Conservation (phyloP, 1,284 basidiomycete species). For the Irpex sp. region DNA sequence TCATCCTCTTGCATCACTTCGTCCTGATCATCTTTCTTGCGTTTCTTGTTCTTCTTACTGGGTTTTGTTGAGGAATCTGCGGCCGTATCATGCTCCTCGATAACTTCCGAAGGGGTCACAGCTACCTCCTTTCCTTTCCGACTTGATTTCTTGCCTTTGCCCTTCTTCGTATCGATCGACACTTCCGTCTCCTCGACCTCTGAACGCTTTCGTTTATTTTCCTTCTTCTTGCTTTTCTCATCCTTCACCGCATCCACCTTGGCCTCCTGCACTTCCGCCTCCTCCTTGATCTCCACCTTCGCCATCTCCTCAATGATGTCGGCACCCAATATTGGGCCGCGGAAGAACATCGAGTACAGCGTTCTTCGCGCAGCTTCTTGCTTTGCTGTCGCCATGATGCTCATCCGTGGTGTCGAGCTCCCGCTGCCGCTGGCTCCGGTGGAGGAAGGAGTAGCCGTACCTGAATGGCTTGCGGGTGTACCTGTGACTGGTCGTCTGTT, state of each 20-base stretch:
- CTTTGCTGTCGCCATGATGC: conserved; percentile 65
- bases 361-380: conserved; percentile 71
- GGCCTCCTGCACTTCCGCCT: conserved; percentile 10
- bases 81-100: conserved; percentile 1
- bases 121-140: conserved; percentile 11
- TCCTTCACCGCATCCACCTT: conserved; percentile 9
- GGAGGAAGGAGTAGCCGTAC: conserved; percentile 41
- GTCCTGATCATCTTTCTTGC: not conserved
- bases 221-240: conserved; percentile 8
- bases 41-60: conserved; percentile 10
- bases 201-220: conserved; percentile 15
- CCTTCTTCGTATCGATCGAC: conserved; percentile 1
- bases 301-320: conserved; percentile 28
- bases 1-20: not conserved
- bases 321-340: conserved; percentile 62
- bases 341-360: conserved; percentile 80
- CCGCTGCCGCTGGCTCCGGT: conserved; percentile 25
- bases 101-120: not conserved
- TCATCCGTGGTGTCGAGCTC: conserved; percentile 35
- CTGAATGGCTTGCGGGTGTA: conserved; percentile 42
- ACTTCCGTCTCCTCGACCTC: conserved; percentile 12
- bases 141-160: conserved; percentile 16
- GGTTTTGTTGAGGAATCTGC: conserved; percentile 7
- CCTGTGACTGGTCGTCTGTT: conserved; percentile 58
- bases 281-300: not conserved